Conservation (phyloP, 1,139 yeast species). For the Yamadazyma atlantica region DNA sequence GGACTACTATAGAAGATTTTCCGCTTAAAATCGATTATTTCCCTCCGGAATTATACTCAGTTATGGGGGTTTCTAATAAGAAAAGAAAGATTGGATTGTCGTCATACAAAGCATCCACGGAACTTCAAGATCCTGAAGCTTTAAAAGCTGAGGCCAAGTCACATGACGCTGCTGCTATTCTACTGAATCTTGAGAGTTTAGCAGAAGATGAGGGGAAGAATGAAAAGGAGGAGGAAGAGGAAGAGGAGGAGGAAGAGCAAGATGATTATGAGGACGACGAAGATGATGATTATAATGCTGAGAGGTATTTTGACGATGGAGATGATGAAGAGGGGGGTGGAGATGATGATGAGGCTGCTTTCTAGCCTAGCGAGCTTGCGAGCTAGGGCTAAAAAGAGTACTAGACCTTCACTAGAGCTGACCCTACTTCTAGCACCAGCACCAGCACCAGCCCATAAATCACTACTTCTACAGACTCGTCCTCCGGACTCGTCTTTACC, state of each 20-base stretch:
- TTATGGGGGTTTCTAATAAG: constrained; percentile 66
- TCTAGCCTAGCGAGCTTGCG: too few species aligned
- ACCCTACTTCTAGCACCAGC: too few species aligned
- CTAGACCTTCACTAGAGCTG: too few species aligned
- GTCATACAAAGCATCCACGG: constrained; percentile 47
- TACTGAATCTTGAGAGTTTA: constrained; percentile 60
- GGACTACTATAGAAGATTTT: constrained; percentile 77
- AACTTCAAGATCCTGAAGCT: constrained; percentile 21
- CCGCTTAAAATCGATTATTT: constrained; percentile 73
- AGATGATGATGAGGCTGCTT: constrained; percentile 75
- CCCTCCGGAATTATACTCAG: constrained; percentile 76
- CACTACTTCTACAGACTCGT: too few species aligned
- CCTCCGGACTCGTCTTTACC: too few species aligned
- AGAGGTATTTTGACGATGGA: constrained; percentile 62
- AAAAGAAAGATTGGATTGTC: constrained; percentile 55
- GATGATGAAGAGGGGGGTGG: constrained; percentile 78
- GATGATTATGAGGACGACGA: constrained; percentile 67
- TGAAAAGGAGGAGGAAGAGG: constrained; percentile 41
- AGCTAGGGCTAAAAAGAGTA: too few species aligned
- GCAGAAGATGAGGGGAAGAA: constrained; percentile 52
- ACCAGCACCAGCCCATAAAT: too few species aligned
- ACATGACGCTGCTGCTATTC: constrained; percentile 23
- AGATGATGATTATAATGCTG: constrained; percentile 62
- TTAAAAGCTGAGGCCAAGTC: constrained; percentile 19
- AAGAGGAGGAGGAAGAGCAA: constrained; percentile 42